Evolutionary conservation across 2,329 filamentous ascomycete species (phyloP).

Genomic region (Fusarium sp.): DNA sequence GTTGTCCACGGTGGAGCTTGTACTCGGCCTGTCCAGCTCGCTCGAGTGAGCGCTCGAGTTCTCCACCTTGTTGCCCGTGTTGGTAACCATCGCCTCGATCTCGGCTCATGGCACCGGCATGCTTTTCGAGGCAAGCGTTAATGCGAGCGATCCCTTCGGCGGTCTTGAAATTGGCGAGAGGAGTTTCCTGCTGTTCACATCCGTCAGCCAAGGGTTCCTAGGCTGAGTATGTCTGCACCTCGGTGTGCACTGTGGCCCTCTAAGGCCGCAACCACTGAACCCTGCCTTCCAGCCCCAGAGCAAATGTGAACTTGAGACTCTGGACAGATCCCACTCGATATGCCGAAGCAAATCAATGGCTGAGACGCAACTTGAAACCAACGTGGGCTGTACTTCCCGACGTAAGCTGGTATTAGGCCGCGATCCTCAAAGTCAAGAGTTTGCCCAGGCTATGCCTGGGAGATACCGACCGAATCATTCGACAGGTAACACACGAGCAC

Average conservation of each 20-base stretch:
- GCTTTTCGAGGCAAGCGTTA: neutral
- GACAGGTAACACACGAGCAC: neutral
- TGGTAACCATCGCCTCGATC: neutral
- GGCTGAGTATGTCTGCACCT: slow-evolving; percentile 46
- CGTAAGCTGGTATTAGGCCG: slow-evolving; percentile 20
- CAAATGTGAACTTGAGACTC: slow-evolving; percentile 23
- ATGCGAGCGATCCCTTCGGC: neutral
- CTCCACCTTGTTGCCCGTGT: neutral
- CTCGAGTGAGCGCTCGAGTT: neutral
- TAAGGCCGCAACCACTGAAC: slow-evolving; percentile 19
- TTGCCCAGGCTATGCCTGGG: slow-evolving; percentile 20
- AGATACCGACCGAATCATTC: slow-evolving; percentile 8
- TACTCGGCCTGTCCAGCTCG: neutral
- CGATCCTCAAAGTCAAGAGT: slow-evolving; percentile 10
- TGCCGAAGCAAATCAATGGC: neutral
- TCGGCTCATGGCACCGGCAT: neutral
- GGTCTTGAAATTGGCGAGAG: neutral
- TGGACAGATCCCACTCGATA: slow-evolving; percentile 21
- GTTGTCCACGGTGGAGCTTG: neutral
- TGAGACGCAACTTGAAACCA: slow-evolving; percentile 16
- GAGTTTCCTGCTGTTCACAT: slow-evolving; percentile 15
- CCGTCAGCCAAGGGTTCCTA: slow-evolving; percentile 34
- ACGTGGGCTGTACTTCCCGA: slow-evolving; percentile 8
- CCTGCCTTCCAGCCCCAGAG: slow-evolving; percentile 32
- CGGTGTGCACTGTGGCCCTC: slow-evolving; percentile 28